phyloP scores from a whole-genome alignment of 108 stramenopile species.

The Skeletonema marinoi region DNA sequence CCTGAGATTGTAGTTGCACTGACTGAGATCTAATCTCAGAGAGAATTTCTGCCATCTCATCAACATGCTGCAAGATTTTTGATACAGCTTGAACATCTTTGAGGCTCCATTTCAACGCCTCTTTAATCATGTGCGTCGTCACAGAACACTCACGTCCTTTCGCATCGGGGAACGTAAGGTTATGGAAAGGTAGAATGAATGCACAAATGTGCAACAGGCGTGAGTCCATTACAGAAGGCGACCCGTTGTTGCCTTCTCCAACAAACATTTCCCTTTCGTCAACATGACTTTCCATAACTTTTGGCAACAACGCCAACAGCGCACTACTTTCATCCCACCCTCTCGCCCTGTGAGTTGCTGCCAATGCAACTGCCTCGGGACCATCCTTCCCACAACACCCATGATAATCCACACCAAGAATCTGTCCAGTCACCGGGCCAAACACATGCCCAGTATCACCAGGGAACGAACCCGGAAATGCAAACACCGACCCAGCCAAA shows the following conservation, averaged over 20 bases:
- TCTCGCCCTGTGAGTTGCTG: slow-evolving; percentile 34
- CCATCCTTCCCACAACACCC: slow-evolving; percentile 32
- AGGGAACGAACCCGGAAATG: slow-evolving; percentile 61
- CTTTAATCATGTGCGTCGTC: slow-evolving; percentile 73
- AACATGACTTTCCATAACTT: slow-evolving; percentile 31
- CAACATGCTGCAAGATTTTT: slow-evolving; percentile 54
- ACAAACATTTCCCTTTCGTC: slow-evolving; percentile 25
- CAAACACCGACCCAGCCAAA: slow-evolving; percentile 73
- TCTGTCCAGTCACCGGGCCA: slow-evolving; percentile 48
- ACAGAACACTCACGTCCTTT: slow-evolving; percentile 55
- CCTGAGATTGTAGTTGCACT: background rate
- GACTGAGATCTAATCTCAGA: slow-evolving; percentile 35
- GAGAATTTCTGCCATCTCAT: slow-evolving; percentile 62
- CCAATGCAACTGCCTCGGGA: slow-evolving; percentile 30
- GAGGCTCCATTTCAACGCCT: slow-evolving; percentile 79
- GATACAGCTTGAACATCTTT: slow-evolving; percentile 60
- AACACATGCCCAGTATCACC: slow-evolving; percentile 20
- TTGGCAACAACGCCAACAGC: slow-evolving; percentile 37
- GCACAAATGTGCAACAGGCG: slow-evolving; percentile 67
- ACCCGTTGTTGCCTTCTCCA: background rate
- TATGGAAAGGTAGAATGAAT: slow-evolving; percentile 68
- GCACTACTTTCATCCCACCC: slow-evolving; percentile 51
- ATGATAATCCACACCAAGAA: slow-evolving; percentile 39
- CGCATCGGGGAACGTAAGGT: slow-evolving; percentile 61
- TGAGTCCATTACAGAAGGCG: slow-evolving; percentile 39